Conservation (phyloP, 1,284 basidiomycete genomes). For the Mycena citricolor region DNA sequence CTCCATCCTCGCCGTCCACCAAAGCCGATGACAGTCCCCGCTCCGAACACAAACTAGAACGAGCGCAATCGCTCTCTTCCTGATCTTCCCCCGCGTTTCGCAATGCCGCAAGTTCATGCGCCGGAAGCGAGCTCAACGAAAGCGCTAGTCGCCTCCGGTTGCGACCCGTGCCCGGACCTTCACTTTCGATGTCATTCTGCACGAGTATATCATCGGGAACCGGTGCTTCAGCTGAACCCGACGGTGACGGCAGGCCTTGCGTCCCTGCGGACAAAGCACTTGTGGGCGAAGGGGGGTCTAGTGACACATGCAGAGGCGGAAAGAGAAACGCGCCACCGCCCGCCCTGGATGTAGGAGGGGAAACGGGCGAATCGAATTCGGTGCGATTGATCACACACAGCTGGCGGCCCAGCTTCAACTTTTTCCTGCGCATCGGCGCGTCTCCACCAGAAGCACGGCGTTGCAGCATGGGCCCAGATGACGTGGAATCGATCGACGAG, state of each 20-base stretch:
- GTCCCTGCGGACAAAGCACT: not conserved
- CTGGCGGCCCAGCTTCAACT: too few species aligned
- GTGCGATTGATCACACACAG: too few species aligned
- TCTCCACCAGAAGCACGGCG: too few species aligned
- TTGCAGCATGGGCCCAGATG: too few species aligned
- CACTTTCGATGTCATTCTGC: too few species aligned
- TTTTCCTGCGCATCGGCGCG: too few species aligned
- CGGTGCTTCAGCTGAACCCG: constrained; percentile 11
- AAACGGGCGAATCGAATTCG: constrained; percentile 12
- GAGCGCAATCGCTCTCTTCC: not conserved
- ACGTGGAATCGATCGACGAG: too few species aligned
- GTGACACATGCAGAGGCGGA: not conserved
- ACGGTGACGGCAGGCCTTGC: constrained; percentile 2
- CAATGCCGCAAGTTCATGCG: constrained; percentile 9
- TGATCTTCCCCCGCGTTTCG: constrained; percentile 9
- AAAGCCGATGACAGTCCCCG: not conserved
- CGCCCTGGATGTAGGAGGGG: constrained; percentile 9
- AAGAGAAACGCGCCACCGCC: too few species aligned
- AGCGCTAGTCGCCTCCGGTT: too few species aligned
- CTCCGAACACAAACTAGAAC: too few species aligned
- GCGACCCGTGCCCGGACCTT: too few species aligned
- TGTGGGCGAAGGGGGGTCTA: not conserved
- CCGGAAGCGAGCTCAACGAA: constrained; percentile 12
- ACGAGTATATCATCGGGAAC: too few species aligned
- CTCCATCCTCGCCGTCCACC: constrained; percentile 1